Conservation (phyloP, 2,329 filamentous ascomycete genomes). For the Penicillium psychrosexuale region DNA sequence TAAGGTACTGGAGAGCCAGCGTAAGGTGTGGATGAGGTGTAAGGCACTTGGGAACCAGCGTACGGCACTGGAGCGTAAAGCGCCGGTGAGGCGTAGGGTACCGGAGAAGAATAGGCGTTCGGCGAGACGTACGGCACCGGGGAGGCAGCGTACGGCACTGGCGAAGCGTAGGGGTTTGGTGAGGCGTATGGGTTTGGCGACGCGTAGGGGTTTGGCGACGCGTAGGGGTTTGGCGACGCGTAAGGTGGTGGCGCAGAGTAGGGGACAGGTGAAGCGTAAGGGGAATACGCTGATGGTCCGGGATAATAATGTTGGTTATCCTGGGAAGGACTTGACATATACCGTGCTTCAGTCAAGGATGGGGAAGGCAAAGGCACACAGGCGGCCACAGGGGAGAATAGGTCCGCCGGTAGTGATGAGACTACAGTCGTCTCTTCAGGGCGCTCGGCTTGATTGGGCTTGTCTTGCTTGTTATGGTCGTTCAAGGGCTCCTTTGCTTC, state of each 20-base stretch:
- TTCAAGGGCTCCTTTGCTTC: background rate
- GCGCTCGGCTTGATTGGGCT: conserved; percentile 7
- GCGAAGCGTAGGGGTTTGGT: background rate
- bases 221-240: conserved; percentile 11
- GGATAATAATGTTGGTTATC: conserved; percentile 25
- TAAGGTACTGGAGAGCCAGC: conserved; percentile 5
- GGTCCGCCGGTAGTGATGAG: conserved; percentile 23
- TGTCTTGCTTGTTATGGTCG: background rate
- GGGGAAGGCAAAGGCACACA: conserved; percentile 32
- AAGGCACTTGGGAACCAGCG: background rate
- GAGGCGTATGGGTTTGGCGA: conserved; percentile 17
- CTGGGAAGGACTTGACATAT: conserved; percentile 27
- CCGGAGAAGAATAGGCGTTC: too few species aligned
- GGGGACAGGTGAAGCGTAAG: conserved; percentile 16
- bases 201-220: conserved; percentile 11
- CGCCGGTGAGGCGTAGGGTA: background rate
- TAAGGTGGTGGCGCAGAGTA: conserved; percentile 8
- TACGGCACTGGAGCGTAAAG: background rate
- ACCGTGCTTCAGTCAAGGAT: conserved; percentile 30
- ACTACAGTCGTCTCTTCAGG: conserved; percentile 18
- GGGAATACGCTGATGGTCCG: conserved; percentile 22
- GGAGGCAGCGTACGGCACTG: conserved; percentile 1
- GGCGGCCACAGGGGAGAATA: conserved; percentile 24
- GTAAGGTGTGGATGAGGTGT: conserved; percentile 1
- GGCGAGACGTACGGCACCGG: conserved; percentile 5